Evolutionary conservation across 441 rosid genomes (phyloP), one percentile per base, ranked within the genome.

Genomic region (Isatis lusitanica): DNA sequence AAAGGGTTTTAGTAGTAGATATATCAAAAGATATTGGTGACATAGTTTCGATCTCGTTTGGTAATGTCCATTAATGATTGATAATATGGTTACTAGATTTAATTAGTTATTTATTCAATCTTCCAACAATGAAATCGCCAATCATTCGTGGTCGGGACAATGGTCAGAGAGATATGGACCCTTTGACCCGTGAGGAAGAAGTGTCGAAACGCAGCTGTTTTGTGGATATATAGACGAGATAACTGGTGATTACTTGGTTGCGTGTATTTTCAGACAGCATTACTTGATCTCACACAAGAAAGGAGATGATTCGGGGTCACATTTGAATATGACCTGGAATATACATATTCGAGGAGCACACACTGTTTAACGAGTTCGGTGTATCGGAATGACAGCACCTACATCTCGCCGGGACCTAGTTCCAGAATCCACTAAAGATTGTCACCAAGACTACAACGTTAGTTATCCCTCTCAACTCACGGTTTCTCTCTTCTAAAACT

Each of bases 171-270:
- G 36, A 33, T 33, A 33, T 33, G 36, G 36, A 33, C 36, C 36
- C 36, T 33, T 42, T n/a, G 7, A 12, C 46, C 16, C 16, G 51
- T 28, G 15, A 0, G 4, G 38, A 38, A 51, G 9, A 9, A 0
- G 53, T 56, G 56, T 58, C 35, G 5, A 17, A 63, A 0, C 26
- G 33, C 75, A 51, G 69, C 70, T 63, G 28, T 42, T 63, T 13
- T 72, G 0, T 63, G 76, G 75, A 7, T n/a, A n/a, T n/a, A n/a
- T 72, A 13, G 12, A 63, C 28, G 63, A 72, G 70, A 53, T 1
- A 15, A 52, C 30, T 31, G 13, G n/a, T 1, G 47, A 63, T 42
- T 72, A 63, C 15, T 31, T 33, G 6, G 56, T 72, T 53, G 56
- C 63, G 31, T 72, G 63, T 55, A 18, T 38, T 21, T 63, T 42